Evolutionary conservation across 345 rosid species (phyloP).

Genomic region (Aethionema arabicum): DNA sequence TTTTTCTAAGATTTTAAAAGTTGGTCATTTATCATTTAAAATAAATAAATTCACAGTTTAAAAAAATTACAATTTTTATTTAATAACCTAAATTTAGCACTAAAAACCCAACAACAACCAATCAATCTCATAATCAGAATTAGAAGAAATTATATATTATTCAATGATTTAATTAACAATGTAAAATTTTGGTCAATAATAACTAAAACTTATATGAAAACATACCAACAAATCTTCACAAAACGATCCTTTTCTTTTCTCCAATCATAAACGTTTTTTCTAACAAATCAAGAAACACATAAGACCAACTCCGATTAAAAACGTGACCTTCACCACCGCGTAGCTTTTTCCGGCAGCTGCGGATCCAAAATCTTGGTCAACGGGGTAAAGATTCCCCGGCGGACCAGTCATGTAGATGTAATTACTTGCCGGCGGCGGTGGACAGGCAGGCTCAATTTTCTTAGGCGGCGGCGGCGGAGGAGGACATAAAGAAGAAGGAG

Average conservation of each 20-base stretch:
- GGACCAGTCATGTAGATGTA: slow-evolving; percentile 60
- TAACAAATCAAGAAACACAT: slow-evolving; percentile 36
- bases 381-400: slow-evolving; percentile 58
- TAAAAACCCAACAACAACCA: too few species aligned
- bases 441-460: slow-evolving; percentile 49
- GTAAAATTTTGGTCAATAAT: neutral
- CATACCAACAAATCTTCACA: slow-evolving; percentile 31
- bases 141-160: slow-evolving; percentile 9
- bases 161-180: neutral
- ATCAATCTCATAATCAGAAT: too few species aligned
- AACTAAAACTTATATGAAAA: slow-evolving; percentile 19
- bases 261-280: slow-evolving; percentile 18
- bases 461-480: slow-evolving; percentile 48
- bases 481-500: slow-evolving; percentile 32
- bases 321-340: slow-evolving; percentile 30
- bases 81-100: too few species aligned
- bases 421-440: slow-evolving; percentile 57
- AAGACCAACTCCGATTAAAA: slow-evolving; percentile 43
- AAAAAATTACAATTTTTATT: too few species aligned
- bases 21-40: too few species aligned
- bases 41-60: too few species aligned
- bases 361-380: slow-evolving; percentile 40
- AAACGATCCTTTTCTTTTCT: neutral
- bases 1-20: too few species aligned
- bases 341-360: slow-evolving; percentile 34